Percentiles rank a stretch among this genome's conserved stretches.
Evolutionary conservation across 345 rosid genomes (phyloP).

Genomic region (Pseudoturritis turrita): DNA sequence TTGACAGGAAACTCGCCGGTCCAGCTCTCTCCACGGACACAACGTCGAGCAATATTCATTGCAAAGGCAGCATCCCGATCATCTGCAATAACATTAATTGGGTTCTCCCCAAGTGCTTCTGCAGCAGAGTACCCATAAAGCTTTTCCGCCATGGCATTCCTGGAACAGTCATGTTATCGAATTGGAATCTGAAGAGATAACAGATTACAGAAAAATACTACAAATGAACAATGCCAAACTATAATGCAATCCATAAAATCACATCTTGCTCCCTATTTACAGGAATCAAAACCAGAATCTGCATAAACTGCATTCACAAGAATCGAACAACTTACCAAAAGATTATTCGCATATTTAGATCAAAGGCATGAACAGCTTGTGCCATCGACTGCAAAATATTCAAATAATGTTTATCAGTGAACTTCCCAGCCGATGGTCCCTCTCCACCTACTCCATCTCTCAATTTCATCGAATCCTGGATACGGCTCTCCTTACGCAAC

Average conservation of each 20-base stretch:
- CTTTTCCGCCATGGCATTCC: conserved; percentile 84
- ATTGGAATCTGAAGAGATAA: not conserved
- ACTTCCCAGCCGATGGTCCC: conserved; percentile 58
- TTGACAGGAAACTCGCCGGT: conserved; percentile 84
- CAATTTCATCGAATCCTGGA: conserved; percentile 27
- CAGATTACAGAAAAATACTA: not conserved
- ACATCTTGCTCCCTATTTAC: not conserved
- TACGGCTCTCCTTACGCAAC: conserved; percentile 67
- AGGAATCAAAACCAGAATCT: not conserved
- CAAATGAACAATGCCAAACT: conserved; percentile 3
- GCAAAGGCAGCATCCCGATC: conserved; percentile 52
- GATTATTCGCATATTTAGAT: conserved; percentile 53
- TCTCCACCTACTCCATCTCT: conserved; percentile 22
- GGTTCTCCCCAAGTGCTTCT: conserved; percentile 78
- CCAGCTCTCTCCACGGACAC: conserved; percentile 74
- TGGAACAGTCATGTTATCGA: conserved; percentile 32
- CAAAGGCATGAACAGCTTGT: conserved; percentile 83
- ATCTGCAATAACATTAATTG: conserved; percentile 64
- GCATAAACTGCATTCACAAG: no score
- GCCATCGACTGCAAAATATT: conserved; percentile 94
- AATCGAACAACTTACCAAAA: conserved; percentile 67
- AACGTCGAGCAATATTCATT: conserved; percentile 44
- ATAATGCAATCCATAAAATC: not conserved
- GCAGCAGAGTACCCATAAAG: conserved; percentile 75
- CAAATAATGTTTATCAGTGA: conserved; percentile 66